These are phyloP conservation scores for Carpinus fangiana DNA, from an alignment of 306 rosid species.

Conservation along the genomic window DNA sequence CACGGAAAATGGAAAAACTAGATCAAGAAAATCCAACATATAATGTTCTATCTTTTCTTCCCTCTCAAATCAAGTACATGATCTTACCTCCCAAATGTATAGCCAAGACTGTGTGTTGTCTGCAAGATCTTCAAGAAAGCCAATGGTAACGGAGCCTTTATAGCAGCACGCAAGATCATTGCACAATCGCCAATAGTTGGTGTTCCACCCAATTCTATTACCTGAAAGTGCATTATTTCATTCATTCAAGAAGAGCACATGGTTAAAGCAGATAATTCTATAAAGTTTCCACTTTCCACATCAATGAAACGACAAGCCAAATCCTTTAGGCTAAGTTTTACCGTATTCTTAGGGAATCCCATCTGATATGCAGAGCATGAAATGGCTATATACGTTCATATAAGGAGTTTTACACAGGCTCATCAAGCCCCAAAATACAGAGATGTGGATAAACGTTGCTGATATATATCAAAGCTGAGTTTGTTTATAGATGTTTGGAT, in stretches of 20 bases:
- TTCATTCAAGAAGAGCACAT: not conserved
- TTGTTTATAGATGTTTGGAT: too few species aligned
- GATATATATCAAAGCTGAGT: not conserved
- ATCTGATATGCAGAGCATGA: not conserved
- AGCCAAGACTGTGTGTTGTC: constrained; percentile 80
- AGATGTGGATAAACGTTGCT: not conserved
- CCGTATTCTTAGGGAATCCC: not conserved
- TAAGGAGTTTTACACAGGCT: not conserved
- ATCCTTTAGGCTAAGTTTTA: not conserved
- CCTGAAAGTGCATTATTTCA: constrained; percentile 49
- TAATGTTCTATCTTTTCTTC: not conserved
- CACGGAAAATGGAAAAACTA: not conserved
- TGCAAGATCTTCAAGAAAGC: constrained; percentile 87
- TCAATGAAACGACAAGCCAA: not conserved
- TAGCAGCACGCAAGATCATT: constrained; percentile 81
- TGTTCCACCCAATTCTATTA: constrained; percentile 82
- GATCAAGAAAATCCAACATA: constrained; percentile 1
- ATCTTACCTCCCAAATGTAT: constrained; percentile 80
- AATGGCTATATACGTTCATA: not conserved
- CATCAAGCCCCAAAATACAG: not conserved
- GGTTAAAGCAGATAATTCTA: not conserved
- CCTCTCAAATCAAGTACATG: constrained; percentile 21
- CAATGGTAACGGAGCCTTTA: constrained; percentile 83
- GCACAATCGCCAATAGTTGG: constrained; percentile 97
- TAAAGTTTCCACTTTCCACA: not conserved